Base-by-base conservation (phyloP, 1,139 yeast genomes). In the Debaryomyces sp. region DNA sequence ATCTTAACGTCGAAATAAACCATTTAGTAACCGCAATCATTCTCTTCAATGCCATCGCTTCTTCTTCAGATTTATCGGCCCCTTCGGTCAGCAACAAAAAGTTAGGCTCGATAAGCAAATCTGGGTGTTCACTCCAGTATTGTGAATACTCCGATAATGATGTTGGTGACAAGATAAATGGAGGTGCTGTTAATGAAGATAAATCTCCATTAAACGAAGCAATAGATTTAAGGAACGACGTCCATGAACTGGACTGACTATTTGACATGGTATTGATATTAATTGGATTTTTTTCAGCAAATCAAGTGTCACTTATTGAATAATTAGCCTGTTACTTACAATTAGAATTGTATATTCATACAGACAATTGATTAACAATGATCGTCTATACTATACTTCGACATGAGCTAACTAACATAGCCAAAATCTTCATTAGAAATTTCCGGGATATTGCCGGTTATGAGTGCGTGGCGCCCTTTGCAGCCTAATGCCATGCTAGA, bases 131-230 rank as follows among this genome's bases (percentile, higher is more conserved):
- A 44, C 92, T 87, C 96, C 95, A 87, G 66, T 90, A 94, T 66
- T 89, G 94, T 15, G 97, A 87, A 70, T 89, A 94, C 71, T 94
- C 99, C 26, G 84, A 83, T 59, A 90, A 77, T 3, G 98, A 92
- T 6, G 89, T 87, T 23, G 97, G 92, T 8, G 97, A 89, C 54
- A 94, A 77, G 59, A 94, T 94, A 70, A 94, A 94, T n/a, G 99
- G 97, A 24, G 99, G 99, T 2, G 99, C 99, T 1, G 99, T 91
- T 62, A 94, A 74, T 2, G 96, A 85, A 15, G 97, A 89, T 57
- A 94, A 75, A 66, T 94, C 99, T 37, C 99, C 99, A 59, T 92
- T 91, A 70, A 89, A 94, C 12, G 96, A 84, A 36, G 97, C 96
- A 60, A 94, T 84, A 47, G 97, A 89, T 71, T 90, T 89, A 59